These are phyloP conservation scores for Gossypium bickii DNA, from an alignment of 345 rosid species.

Conservation along the genomic window DNA sequence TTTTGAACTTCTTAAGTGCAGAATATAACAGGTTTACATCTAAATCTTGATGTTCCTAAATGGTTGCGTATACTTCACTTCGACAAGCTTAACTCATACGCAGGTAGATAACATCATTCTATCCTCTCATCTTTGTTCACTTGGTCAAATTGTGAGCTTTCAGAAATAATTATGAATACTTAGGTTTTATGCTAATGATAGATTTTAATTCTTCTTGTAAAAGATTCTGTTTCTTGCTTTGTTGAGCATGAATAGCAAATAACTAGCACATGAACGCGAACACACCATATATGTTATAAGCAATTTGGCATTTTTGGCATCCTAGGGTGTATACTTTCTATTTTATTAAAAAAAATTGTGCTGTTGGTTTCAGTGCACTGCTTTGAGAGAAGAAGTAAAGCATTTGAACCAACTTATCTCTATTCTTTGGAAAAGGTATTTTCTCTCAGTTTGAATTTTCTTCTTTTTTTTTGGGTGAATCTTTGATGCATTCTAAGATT, in stretches of 20 bases:
- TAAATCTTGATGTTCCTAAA: conserved; percentile 77
- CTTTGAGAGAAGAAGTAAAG: conserved; percentile 77
- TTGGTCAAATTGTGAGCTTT: not conserved
- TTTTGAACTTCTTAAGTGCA: conserved; percentile 45
- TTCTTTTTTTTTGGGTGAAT: not conserved
- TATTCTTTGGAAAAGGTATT: conserved; percentile 92
- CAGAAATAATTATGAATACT: not conserved
- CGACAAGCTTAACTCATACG: conserved; percentile 65
- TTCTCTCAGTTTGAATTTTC: conserved; percentile 6
- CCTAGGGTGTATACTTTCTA: not conserved
- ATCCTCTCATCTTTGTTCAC: not conserved
- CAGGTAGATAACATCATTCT: conserved; percentile 49
- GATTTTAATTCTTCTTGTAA: not conserved
- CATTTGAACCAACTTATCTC: conserved; percentile 82
- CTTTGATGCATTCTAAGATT: conserved; percentile 9
- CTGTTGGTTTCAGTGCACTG: conserved; percentile 58
- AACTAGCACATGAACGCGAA: not conserved
- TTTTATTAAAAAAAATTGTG: conserved; percentile 7
- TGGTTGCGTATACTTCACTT: conserved; percentile 63
- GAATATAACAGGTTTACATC: conserved; percentile 64
- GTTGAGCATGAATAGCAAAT: not conserved
- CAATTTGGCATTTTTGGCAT: not conserved
- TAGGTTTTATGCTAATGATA: not conserved
- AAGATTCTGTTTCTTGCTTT: not conserved
- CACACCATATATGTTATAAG: not conserved